phyloP scores from a whole-genome alignment of 805 yeast genomes.

The Helenozyma baotianmanensis region DNA sequence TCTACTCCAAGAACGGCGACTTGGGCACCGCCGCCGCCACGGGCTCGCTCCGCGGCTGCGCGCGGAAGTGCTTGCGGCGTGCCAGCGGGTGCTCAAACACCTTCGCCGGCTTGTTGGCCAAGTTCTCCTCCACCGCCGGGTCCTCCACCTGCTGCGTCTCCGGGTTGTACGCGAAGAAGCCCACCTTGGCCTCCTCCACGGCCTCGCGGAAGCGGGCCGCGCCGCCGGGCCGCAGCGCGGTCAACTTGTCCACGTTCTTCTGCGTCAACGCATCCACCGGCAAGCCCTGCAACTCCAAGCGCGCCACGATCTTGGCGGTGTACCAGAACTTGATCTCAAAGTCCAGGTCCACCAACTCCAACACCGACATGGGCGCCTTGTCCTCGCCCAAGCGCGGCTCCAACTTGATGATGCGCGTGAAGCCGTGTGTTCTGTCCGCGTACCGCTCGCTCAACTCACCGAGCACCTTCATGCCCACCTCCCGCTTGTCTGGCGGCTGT shows the following conservation, averaged over 20 bases:
- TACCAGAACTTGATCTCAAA: constrained; percentile 70
- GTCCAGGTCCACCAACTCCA: constrained; percentile 74
- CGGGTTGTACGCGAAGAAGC: constrained; percentile 32
- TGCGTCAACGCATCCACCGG: constrained; percentile 48
- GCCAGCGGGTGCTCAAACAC: constrained; percentile 20
- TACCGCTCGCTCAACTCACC: constrained; percentile 64
- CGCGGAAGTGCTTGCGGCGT: constrained; percentile 30
- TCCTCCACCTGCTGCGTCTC: constrained; percentile 24
- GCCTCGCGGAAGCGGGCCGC: constrained; percentile 50
- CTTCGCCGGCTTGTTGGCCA: constrained; percentile 30
- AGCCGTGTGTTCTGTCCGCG: constrained; percentile 65
- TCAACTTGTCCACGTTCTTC: constrained; percentile 51
- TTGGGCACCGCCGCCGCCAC: constrained; percentile 21
- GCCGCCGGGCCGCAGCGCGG: constrained; percentile 46
- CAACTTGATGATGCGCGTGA: constrained; percentile 75
- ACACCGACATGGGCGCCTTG: constrained; percentile 80
- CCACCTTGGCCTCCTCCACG: constrained; percentile 47
- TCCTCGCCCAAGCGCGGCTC: constrained; percentile 84
- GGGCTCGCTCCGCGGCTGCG: constrained; percentile 23
- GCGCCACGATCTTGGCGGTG: constrained; percentile 80
- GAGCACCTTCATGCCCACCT: constrained; percentile 51
- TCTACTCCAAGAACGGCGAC: constrained; percentile 26
- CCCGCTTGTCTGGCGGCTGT: constrained; percentile 24
- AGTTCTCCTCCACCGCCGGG: constrained; percentile 21
- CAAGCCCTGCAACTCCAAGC: constrained; percentile 60